phyloP scores from a whole-genome alignment of 2,329 filamentous ascomycete genomes.

The Drechslera avenae region DNA sequence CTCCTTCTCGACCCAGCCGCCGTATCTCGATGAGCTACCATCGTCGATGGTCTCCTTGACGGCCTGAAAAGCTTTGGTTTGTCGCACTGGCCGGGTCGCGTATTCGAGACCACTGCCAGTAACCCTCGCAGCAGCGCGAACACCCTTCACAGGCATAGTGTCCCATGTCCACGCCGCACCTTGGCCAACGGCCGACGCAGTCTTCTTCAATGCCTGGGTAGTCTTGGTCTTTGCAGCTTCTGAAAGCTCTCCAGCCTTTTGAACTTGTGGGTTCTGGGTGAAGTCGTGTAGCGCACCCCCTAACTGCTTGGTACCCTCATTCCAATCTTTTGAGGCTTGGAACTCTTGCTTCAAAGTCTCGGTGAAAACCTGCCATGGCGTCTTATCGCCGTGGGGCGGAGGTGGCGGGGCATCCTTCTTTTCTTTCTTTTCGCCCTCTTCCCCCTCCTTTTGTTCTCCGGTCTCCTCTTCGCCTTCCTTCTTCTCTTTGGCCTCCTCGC shows the following conservation, averaged over 20 bases:
- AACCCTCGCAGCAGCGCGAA: conserved; percentile 81
- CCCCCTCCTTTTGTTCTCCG: conserved; percentile 54
- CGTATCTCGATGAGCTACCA: conserved; percentile 92
- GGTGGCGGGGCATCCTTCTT: conserved; percentile 75
- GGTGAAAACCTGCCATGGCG: conserved; percentile 97
- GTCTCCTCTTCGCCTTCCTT: conserved; percentile 53
- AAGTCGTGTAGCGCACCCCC: conserved; percentile 89
- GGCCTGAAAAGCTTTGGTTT: conserved; percentile 90
- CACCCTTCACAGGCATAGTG: conserved; percentile 87
- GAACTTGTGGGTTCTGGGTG: conserved; percentile 88
- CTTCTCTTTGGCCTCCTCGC: conserved; percentile 49
- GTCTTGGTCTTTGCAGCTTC: conserved; percentile 81
- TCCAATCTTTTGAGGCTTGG: conserved; percentile 98
- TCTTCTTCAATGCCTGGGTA: conserved; percentile 79
- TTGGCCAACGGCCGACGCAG: conserved; percentile 85
- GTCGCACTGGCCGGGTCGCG: conserved; percentile 89
- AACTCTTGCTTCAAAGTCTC: conserved; percentile 95
- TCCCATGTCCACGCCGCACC: conserved; percentile 98
- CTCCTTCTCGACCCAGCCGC: conserved; percentile 96
- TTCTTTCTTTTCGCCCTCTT: conserved; percentile 60
- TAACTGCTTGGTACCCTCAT: conserved; percentile 95
- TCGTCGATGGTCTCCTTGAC: conserved; percentile 97
- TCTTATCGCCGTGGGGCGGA: conserved; percentile 97
- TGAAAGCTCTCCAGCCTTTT: conserved; percentile 81
- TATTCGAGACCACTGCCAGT: conserved; percentile 90